phyloP scores from a whole-genome alignment of 306 rosid genomes.

The Rubus idaeus region DNA sequence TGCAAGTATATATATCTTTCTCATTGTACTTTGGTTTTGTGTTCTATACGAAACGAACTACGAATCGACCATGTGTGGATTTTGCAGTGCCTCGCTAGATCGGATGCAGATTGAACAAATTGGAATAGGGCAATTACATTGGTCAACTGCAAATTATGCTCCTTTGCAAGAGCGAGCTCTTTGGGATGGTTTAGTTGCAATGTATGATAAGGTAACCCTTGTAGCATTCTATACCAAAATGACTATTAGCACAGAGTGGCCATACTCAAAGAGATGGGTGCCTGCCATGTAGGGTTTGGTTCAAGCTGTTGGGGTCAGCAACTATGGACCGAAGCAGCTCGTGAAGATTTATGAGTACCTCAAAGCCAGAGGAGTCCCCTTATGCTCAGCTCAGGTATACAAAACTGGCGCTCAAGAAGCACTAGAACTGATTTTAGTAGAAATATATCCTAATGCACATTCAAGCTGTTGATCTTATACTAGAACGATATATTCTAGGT shows the following conservation, averaged over 20 bases:
- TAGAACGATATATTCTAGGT: slow-evolving; percentile 48
- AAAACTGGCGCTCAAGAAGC: background rate
- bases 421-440: background rate
- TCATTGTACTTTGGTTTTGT: background rate
- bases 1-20: slow-evolving; percentile 63
- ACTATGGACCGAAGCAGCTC: slow-evolving; percentile 93
- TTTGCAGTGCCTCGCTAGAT: slow-evolving; percentile 75
- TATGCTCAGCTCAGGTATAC: slow-evolving; percentile 84
- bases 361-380: slow-evolving; percentile 78
- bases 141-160: slow-evolving; percentile 96
- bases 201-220: slow-evolving; percentile 78
- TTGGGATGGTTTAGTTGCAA: slow-evolving; percentile 97
- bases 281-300: slow-evolving; percentile 65
- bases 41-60: slow-evolving; percentile 3
- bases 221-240: background rate
- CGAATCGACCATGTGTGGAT: background rate
- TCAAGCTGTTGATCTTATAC: slow-evolving; percentile 8
- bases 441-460: slow-evolving; percentile 13
- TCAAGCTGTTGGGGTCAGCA: slow-evolving; percentile 94
- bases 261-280: slow-evolving; percentile 20
- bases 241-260: background rate
- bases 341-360: slow-evolving; percentile 79
- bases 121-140: slow-evolving; percentile 92
- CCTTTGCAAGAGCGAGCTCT: slow-evolving; percentile 88
- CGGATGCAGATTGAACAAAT: slow-evolving; percentile 83